Conservation (phyloP, 2,329 filamentous ascomycete species). For the Colletotrichum euphorbiae region DNA sequence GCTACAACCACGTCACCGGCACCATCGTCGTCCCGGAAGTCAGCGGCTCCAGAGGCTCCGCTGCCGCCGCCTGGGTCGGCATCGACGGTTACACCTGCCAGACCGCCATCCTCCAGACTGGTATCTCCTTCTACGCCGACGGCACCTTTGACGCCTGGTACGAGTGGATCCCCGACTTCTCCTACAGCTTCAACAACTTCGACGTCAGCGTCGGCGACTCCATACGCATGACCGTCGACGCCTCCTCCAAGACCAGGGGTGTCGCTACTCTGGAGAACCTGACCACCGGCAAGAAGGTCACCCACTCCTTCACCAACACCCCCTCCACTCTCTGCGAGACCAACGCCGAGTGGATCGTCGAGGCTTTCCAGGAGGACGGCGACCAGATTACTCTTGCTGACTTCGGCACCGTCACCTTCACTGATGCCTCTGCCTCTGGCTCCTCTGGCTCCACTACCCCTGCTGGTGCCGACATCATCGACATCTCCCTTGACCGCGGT, state of each 20-base stretch:
- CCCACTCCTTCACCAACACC: slow-evolving; percentile 61
- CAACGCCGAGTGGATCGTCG: slow-evolving; percentile 74
- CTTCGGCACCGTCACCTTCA: slow-evolving; percentile 47
- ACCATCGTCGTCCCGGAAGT: slow-evolving; percentile 47
- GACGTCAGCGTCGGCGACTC: slow-evolving; percentile 47
- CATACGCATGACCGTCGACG: slow-evolving; percentile 45
- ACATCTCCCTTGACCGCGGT: slow-evolving; percentile 37
- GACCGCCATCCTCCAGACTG: slow-evolving; percentile 55
- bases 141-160: slow-evolving; percentile 57
- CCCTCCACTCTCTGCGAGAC: slow-evolving; percentile 60
- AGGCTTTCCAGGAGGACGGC: slow-evolving; percentile 51
- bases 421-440: slow-evolving; percentile 42
- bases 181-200: slow-evolving; percentile 53
- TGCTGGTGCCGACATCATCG: slow-evolving; percentile 39
- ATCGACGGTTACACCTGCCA: slow-evolving; percentile 60
- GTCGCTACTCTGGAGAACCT: slow-evolving; percentile 57
- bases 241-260: slow-evolving; percentile 43
- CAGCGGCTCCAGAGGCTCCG: slow-evolving; percentile 40
- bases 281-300: slow-evolving; percentile 62
- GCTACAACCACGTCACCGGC: slow-evolving; percentile 45
- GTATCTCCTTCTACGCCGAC: slow-evolving; percentile 54
- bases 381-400: slow-evolving; percentile 46
- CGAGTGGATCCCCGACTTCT: slow-evolving; percentile 59
- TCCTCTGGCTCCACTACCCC: slow-evolving; percentile 41
- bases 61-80: slow-evolving; percentile 58